These are phyloP conservation scores for Coemansia asiatica DNA, from an alignment of 192 early-diverging fungal species.

Conservation along the genomic window DNA sequence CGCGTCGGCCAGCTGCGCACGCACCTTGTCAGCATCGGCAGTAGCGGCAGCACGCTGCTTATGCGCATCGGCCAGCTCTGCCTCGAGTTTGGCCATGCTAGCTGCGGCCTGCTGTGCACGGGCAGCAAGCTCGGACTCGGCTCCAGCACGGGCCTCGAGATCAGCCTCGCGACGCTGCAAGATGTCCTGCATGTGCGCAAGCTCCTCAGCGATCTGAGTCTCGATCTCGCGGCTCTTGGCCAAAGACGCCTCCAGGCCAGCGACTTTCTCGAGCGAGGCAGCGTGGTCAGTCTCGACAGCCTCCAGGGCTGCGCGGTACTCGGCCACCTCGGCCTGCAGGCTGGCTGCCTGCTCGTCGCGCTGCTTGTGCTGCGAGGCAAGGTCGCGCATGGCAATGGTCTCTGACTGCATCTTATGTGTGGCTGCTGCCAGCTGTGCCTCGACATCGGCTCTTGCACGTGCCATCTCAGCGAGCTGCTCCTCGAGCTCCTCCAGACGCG, in stretches of 20 bases:
- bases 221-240: constrained; percentile 20
- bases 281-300: constrained; percentile 27
- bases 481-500: constrained; percentile 68
- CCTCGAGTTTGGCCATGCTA: constrained; percentile 18
- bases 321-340: constrained; percentile 59
- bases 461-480: constrained; percentile 60
- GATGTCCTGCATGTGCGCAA: constrained; percentile 18
- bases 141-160: constrained; percentile 14
- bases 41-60: constrained; percentile 9
- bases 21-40: constrained; percentile 13
- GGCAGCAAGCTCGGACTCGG: constrained; percentile 21
- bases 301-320: constrained; percentile 38
- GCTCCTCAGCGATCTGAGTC: constrained; percentile 24
- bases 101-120: constrained; percentile 22
- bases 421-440: constrained; percentile 61
- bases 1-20: constrained; percentile 19
- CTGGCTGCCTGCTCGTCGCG: constrained; percentile 61
- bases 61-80: constrained; percentile 17
- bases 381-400: constrained; percentile 52
- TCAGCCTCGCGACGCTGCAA: constrained; percentile 27
- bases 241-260: constrained; percentile 24
- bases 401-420: constrained; percentile 66
- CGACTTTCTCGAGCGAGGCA: constrained; percentile 24
- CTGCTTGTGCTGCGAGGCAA: constrained; percentile 60
- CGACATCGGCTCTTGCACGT: constrained; percentile 53